These are phyloP conservation scores for Hansfordia pulvinata DNA, from an alignment of 2,329 filamentous ascomycete genomes.

Conservation along the genomic window DNA sequence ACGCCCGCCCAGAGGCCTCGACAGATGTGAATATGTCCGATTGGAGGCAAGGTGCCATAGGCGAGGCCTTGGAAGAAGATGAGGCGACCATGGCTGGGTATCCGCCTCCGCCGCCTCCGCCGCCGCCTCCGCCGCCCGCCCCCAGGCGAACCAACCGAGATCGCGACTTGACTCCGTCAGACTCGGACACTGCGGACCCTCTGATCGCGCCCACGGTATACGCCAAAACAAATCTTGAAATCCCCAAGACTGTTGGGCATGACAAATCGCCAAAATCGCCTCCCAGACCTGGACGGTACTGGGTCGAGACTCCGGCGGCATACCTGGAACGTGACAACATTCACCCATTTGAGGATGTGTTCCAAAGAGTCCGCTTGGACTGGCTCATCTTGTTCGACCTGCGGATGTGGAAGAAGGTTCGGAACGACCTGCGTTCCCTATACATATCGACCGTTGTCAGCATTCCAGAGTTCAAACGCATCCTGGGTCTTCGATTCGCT, in stretches of 20 bases:
- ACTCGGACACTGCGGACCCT: conserved; percentile 59
- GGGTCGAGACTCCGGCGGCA: conserved; percentile 66
- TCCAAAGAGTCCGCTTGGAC: conserved; percentile 79
- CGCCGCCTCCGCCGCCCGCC: conserved; percentile 45
- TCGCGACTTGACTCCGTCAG: conserved; percentile 53
- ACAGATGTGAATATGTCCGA: conserved; percentile 31
- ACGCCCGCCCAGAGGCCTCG: conserved; percentile 28
- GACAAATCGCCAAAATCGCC: conserved; percentile 27
- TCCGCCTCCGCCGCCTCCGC: conserved; percentile 48
- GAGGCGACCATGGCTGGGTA: conserved; percentile 71
- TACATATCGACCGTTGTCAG: conserved; percentile 96
- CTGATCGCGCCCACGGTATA: conserved; percentile 48
- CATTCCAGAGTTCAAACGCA: conserved; percentile 89
- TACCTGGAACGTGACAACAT: conserved; percentile 50
- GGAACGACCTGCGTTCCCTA: conserved; percentile 78
- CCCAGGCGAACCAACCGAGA: conserved; percentile 33
- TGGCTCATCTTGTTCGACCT: conserved; percentile 92
- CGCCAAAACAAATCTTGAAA: conserved; percentile 51
- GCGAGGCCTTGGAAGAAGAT: conserved; percentile 59
- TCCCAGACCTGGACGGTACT: conserved; percentile 64
- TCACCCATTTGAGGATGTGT: conserved; percentile 72
- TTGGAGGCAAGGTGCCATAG: conserved; percentile 31
- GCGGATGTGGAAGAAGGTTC: conserved; percentile 89
- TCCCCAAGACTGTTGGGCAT: conserved; percentile 71
- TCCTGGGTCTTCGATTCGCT: conserved; percentile 85